Evolutionary conservation across 371 early-diverging fungal genomes (phyloP).

Genomic region (Blakeslea trispora): DNA sequence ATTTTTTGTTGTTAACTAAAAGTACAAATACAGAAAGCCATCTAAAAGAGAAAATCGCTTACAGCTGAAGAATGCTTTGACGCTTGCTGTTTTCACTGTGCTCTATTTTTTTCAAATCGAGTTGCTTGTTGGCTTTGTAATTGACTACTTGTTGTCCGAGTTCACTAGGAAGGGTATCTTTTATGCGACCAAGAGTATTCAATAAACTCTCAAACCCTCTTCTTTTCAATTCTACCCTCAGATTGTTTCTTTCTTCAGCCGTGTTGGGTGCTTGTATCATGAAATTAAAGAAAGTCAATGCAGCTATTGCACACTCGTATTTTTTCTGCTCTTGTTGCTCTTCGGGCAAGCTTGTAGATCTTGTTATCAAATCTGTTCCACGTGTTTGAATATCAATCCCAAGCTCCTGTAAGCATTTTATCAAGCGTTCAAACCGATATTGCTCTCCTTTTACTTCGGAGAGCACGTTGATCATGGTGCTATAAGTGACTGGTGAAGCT

Average conservation of each 20-base stretch:
- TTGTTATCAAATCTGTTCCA: not conserved
- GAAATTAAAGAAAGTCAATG: constrained; percentile 53
- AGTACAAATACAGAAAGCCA: too few species aligned
- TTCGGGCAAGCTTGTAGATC: constrained; percentile 2
- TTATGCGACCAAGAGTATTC: constrained; percentile 37
- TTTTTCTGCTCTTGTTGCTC: constrained; percentile 17
- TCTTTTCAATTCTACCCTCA: constrained; percentile 58
- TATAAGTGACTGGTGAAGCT: constrained; percentile 50
- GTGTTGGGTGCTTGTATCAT: constrained; percentile 57
- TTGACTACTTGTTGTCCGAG: constrained; percentile 41
- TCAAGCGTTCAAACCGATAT: constrained; percentile 63
- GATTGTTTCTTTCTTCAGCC: constrained; percentile 50
- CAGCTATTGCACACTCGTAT: constrained; percentile 57
- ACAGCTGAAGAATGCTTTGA: constrained; percentile 45
- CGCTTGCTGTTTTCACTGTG: constrained; percentile 41
- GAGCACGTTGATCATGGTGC: constrained; percentile 46
- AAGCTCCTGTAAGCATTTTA: constrained; percentile 44
- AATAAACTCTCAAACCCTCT: constrained; percentile 59
- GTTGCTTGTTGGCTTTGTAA: constrained; percentile 50
- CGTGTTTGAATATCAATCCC: constrained; percentile 5
- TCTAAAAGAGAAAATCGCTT: constrained; percentile 10
- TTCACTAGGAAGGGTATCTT: constrained; percentile 38
- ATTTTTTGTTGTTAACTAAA: not conserved
- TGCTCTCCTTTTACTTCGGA: constrained; percentile 65
- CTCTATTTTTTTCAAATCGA: constrained; percentile 54